Evolutionary conservation across 176 grass and related monocot genomes (phyloP), one percentile per base, ranked within the genome.

Genomic region (Musa itinerans): DNA sequence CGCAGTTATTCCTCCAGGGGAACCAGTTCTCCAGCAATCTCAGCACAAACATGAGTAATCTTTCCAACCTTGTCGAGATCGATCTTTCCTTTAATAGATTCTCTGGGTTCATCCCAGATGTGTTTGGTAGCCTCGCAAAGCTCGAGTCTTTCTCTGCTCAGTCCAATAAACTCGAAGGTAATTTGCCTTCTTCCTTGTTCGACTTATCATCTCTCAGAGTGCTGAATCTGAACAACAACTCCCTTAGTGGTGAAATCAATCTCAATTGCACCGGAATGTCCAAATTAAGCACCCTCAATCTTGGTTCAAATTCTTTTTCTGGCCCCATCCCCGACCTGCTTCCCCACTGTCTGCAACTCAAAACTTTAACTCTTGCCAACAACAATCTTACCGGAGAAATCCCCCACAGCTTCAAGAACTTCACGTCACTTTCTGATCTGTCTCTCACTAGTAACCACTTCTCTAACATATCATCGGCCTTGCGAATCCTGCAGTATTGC

Each of bases 41-140:
- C 69, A 52, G 56, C 53, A 53, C 9, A 12, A 72, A 70, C 73
- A 71, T 93, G 10, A 63, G 90, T 80, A 91, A 93, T 56, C 90
- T 93, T 66, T 78, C 82, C 13, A 83, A 86, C 81, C 84, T 98
- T 43, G 76, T 72, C 57, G 79, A 85, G 23, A 63, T 98, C 10
- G 94, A 98, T 66, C 57, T 98, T 74, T 98, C 94, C 0, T 26
- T 54, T 23, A 98, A 98, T 69, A 85, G 52, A 58, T 93, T 98
- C 79, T 68, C 27, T 0, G 88, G 88, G 23, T 34, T 12, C 49
- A 83, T 98, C 53, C 94, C 94, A 48, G 88, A 93, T 82, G 80
- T 91, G 49, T 98, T 98, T 84, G 82, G 75, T 65, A 52, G 12
- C 17, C 26, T 98, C n/a, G 85, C 19, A n/a, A 80, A 55, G 69